Evolutionary conservation across 768 basidiomycete species (phyloP), one percentile per base, ranked within the genome.

Genomic region (Tricholoma hemisulphureum): DNA sequence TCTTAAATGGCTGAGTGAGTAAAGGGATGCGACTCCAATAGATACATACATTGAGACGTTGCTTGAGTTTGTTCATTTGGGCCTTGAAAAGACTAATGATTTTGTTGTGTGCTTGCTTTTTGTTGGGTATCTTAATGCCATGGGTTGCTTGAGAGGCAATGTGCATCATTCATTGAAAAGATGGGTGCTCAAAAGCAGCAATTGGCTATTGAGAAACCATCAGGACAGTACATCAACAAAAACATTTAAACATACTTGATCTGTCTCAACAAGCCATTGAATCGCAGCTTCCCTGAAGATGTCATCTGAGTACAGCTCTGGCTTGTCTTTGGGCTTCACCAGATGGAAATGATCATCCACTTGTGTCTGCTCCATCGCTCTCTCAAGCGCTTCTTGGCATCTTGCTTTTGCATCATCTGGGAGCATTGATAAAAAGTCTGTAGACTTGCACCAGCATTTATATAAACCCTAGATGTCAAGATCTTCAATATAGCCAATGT

Each of bases 211-310:
- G 9, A 9, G 31, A 20, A 26, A 54, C 53, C 41, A 7, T n/a
- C n/a, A n/a, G n/a, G n/a, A n/a, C n/a, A n/a, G n/a, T n/a, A 35
- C 6, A 14, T 37, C 41, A 28, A 31, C 32, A 51, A 23, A 35
- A 51, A 32, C 3, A 32, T 32, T 11, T 3, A 41, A 21, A 41
- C 8, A 24, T 49, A 73, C 75, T 63, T 76, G 73, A 62, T 75
- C 66, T 6, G 72, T 75, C 6, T 65, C 63, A 23, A 76, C 61
- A 3, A 76, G 59, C 75, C 74, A 76, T 45, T 75, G 56, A 46
- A 70, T 65, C 2, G 68, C 69, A 0, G 69, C 70, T 9, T 65
- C 57, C 9, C 55, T 53, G 39, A 75, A 71, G 5, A 61, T 14
- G 2, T 50, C 39, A 53, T 71, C 61, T 3, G 66, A 55, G 54